A percentile compares a stretch with the other conserved stretches of the same genome.
Conservation (phyloP, 306 rosid species). For the Heteromeles arbutifolia region DNA sequence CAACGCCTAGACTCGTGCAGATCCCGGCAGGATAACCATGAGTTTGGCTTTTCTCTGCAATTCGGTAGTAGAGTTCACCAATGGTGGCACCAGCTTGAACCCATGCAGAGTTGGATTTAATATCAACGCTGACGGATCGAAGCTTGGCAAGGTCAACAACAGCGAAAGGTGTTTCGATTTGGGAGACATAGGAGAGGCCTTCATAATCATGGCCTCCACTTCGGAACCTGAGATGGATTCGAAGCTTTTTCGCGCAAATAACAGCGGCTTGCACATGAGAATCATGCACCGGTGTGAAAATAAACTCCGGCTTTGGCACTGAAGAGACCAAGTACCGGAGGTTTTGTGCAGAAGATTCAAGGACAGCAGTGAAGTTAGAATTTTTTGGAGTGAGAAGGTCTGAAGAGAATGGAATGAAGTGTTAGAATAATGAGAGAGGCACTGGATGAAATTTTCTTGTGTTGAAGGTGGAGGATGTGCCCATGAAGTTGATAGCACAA, state of each 20-base stretch:
- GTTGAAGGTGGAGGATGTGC: background rate
- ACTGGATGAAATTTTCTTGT: slow-evolving; percentile 21
- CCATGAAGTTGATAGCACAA: background rate
- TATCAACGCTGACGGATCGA: slow-evolving; percentile 35
- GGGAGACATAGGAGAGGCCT: slow-evolving; percentile 69
- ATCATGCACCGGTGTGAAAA: slow-evolving; percentile 55
- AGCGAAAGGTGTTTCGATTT: slow-evolving; percentile 46
- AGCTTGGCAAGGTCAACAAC: slow-evolving; percentile 57
- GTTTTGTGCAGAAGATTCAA: slow-evolving; percentile 51
- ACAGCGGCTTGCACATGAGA: slow-evolving; percentile 62
- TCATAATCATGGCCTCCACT: slow-evolving; percentile 90
- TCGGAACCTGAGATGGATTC: slow-evolving; percentile 51
- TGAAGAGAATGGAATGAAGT: slow-evolving; percentile 22
- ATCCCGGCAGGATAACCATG: slow-evolving; percentile 76
- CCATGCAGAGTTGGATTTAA: slow-evolving; percentile 50
- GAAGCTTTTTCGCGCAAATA: slow-evolving; percentile 51
- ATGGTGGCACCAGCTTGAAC: slow-evolving; percentile 71
- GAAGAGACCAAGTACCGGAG: slow-evolving; percentile 43
- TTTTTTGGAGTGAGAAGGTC: slow-evolving; percentile 24
- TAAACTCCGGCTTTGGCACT: slow-evolving; percentile 58
- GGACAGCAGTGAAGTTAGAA: slow-evolving; percentile 33
- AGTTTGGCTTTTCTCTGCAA: slow-evolving; percentile 42
- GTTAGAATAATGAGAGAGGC: slow-evolving; percentile 22
- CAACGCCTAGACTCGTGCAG: slow-evolving; percentile 64
- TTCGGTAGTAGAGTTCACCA: slow-evolving; percentile 63